Percentiles rank a stretch among this genome's conserved stretches.
Conservation (phyloP, 129 eudicot species). For the Mikania micrantha region DNA sequence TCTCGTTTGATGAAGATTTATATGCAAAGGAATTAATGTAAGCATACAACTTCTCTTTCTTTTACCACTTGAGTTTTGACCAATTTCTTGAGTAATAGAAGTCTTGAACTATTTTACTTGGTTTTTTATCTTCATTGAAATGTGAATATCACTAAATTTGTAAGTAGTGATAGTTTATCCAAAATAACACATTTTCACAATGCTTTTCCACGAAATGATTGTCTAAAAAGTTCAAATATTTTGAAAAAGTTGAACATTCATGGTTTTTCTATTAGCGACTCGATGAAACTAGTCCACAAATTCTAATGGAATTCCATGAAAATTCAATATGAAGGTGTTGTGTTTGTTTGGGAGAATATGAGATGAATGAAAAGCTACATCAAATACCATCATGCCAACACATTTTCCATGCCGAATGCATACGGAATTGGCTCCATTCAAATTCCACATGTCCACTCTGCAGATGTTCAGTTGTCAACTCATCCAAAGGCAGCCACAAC, state of each 20-base stretch:
- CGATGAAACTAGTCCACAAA: background rate
- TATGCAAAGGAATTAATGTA: slow-evolving; percentile 44
- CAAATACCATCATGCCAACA: slow-evolving; percentile 59
- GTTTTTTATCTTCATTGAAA: background rate
- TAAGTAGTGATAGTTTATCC: background rate
- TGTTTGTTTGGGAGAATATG: slow-evolving; percentile 74
- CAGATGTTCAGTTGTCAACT: slow-evolving; percentile 40
- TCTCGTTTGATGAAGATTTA: slow-evolving; percentile 42
- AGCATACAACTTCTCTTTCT: slow-evolving; percentile 18
- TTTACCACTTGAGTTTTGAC: too few relatives aligned
- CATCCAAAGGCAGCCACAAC: slow-evolving; percentile 7
- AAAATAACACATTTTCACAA: background rate
- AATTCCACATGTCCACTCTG: slow-evolving; percentile 68
- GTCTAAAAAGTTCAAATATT: background rate
- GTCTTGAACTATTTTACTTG: background rate
- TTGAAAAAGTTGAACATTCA: background rate
- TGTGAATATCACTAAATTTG: background rate
- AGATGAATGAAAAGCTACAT: slow-evolving; percentile 49
- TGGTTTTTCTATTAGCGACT: background rate
- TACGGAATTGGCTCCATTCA: slow-evolving; percentile 56
- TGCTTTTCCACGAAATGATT: background rate
- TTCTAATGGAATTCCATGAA: slow-evolving; percentile 11
- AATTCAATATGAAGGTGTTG: slow-evolving; percentile 43
- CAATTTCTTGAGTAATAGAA: background rate
- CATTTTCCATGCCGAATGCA: slow-evolving; percentile 58